These are phyloP conservation scores for Mycena crocata DNA, from an alignment of 768 basidiomycete genomes.

Conservation along the genomic window DNA sequence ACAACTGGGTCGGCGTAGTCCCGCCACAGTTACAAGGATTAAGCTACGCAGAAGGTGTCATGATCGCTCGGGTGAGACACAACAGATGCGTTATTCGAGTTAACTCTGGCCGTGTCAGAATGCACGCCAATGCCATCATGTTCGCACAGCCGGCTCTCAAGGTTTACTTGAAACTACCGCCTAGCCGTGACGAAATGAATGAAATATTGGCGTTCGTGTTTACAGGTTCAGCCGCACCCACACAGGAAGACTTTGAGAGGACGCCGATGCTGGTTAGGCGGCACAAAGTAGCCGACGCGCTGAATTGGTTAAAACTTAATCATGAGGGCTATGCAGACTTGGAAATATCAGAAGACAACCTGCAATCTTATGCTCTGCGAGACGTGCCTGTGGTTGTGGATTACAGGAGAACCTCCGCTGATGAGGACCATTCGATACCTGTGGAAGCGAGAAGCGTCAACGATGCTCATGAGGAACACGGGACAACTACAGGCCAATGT, in stretches of 20 bases:
- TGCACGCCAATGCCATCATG: neutral
- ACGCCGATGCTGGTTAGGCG: neutral
- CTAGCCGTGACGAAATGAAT: neutral
- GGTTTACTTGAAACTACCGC: neutral
- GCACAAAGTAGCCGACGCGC: neutral
- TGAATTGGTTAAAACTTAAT: neutral
- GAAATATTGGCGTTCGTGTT: neutral
- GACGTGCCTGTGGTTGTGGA: neutral
- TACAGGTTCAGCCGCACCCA: neutral
- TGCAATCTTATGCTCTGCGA: neutral
- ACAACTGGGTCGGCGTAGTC: neutral
- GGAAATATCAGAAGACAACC: neutral
- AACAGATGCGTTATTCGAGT: neutral
- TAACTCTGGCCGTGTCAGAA: neutral
- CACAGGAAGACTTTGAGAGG: neutral
- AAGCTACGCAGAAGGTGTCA: neutral
- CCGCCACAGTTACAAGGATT: neutral
- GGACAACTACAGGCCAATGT: slow-evolving; percentile 44
- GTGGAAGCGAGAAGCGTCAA: too few relatives aligned
- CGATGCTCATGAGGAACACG: slow-evolving; percentile 43
- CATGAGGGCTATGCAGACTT: neutral
- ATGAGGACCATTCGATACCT: neutral
- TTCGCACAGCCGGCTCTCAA: neutral
- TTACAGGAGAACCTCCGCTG: neutral
- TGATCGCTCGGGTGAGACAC: neutral